Evolutionary conservation across 2,329 filamentous ascomycete genomes (phyloP), one percentile per base, ranked within the genome.

Genomic region (Alternaria conjuncta): DNA sequence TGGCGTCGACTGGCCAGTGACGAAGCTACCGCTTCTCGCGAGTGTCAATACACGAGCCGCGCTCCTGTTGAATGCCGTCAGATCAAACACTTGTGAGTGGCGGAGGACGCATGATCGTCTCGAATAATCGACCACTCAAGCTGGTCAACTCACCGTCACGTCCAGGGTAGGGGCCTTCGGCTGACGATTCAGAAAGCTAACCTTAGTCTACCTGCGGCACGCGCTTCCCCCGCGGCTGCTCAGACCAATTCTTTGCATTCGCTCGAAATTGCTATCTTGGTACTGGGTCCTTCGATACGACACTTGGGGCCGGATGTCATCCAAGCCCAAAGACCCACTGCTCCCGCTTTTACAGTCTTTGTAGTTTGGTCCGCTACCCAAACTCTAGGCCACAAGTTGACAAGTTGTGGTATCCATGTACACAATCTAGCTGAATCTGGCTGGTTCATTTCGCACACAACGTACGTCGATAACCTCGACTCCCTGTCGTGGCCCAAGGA

Each of bases 111-210:
- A 53, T 58, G 54, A 28, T 36, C 25, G 46, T 47, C 36, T 54
- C 49, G 47, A 32, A 58, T 26, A 62, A 47, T 50, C 43, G 50
- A 41, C 55, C 55, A 56, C 30, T 55, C 21, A 41, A 46, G 36
- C 49, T 45, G 25, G 21, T 51, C 23, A 20, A 43, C 45, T n/a
- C 49, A n/a, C 18, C 21, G 12, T 45, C 25, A n/a, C 43, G n/a
- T 50, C 11, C 8, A 44, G 44, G 21, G 44, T 58, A 43, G 3
- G 23, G 15, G 32, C 20, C 20, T 55, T 30, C 13, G 21, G 36
- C 36, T 18, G 36, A 18, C 36, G 36, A 18, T 18, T 58, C 23
- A 32, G 44, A 7, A 12, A 36, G 28, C 28, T 21, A 53, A 28
- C 46, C 57, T 49, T 44, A 46, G 30, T 20, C 7, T 36, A 44